phyloP scores from a whole-genome alignment of 306 rosid species.

The Acacia confusa region DNA sequence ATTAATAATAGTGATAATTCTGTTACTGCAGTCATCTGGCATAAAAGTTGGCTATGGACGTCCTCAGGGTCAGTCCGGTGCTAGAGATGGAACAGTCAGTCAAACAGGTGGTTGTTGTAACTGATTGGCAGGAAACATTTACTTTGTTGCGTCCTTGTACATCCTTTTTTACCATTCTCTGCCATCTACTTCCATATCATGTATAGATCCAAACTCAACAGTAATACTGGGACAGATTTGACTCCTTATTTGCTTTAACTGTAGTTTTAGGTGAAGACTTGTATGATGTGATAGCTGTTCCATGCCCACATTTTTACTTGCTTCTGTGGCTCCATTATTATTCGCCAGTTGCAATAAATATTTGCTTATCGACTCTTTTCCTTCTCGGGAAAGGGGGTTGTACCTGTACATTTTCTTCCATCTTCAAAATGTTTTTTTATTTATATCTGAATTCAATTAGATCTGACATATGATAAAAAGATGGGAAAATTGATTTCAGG shows the following conservation, averaged over 20 bases:
- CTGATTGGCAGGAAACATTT: constrained; percentile 27
- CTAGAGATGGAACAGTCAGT: constrained; percentile 60
- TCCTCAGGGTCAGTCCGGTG: constrained; percentile 52
- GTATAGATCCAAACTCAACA: constrained; percentile 34
- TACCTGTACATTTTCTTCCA: not conserved
- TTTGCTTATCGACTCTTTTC: not conserved
- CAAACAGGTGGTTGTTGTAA: constrained; percentile 55
- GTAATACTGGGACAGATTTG: not conserved
- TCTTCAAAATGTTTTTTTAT: not conserved
- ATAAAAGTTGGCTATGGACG: constrained; percentile 74
- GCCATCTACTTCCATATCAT: constrained; percentile 18
- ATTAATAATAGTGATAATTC: not conserved
- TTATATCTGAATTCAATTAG: not conserved
- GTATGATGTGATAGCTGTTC: not conserved
- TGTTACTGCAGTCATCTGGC: constrained; percentile 57
- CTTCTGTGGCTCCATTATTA: not conserved
- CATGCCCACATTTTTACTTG: not conserved
- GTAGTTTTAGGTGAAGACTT: not conserved
- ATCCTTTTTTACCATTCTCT: constrained; percentile 3
- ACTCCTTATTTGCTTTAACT: not conserved
- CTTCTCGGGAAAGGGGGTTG: not conserved
- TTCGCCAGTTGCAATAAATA: not conserved
- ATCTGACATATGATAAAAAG: not conserved
- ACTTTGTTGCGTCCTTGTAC: constrained; percentile 17
- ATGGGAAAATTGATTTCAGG: too few relatives aligned